Conservation (phyloP, 2,329 filamentous ascomycete genomes). For the Penicillium sp. region DNA sequence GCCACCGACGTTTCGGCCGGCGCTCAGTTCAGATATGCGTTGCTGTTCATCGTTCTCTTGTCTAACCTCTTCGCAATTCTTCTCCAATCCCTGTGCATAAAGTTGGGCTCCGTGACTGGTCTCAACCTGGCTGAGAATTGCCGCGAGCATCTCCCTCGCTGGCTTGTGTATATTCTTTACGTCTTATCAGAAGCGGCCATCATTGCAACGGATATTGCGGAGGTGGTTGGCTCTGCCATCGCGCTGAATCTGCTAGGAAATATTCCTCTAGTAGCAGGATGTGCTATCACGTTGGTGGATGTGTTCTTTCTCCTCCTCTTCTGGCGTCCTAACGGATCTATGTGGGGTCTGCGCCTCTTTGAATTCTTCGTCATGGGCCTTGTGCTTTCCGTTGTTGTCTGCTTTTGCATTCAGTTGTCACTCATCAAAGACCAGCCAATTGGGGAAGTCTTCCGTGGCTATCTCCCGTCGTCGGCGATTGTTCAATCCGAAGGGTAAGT, state of each 20-base stretch:
- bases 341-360: slow-evolving; percentile 53
- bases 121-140: slow-evolving; percentile 66
- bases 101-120: slow-evolving; percentile 67
- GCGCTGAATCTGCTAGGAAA: slow-evolving; percentile 55
- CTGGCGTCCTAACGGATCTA: slow-evolving; percentile 53
- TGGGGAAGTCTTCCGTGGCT: slow-evolving; percentile 55
- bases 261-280: slow-evolving; percentile 55
- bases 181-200: slow-evolving; percentile 65
- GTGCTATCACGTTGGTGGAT: slow-evolving; percentile 57
- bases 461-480: slow-evolving; percentile 54
- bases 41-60: slow-evolving; percentile 49
- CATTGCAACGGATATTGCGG: slow-evolving; percentile 69
- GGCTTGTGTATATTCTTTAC: slow-evolving; percentile 64
- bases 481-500: slow-evolving; percentile 52
- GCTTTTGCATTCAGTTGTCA: slow-evolving; percentile 58
- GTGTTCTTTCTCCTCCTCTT: slow-evolving; percentile 58
- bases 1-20: slow-evolving; percentile 51
- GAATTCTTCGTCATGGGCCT: slow-evolving; percentile 55
- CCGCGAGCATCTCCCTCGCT: slow-evolving; percentile 62
- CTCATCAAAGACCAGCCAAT: slow-evolving; percentile 50
- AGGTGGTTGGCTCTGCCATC: slow-evolving; percentile 60
- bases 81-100: slow-evolving; percentile 52
- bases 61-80: slow-evolving; percentile 51
- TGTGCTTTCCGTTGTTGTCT: slow-evolving; percentile 56
- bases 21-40: slow-evolving; percentile 43